phyloP scores from a whole-genome alignment of 768 basidiomycete species.

The Pisolithus marmoratus region DNA sequence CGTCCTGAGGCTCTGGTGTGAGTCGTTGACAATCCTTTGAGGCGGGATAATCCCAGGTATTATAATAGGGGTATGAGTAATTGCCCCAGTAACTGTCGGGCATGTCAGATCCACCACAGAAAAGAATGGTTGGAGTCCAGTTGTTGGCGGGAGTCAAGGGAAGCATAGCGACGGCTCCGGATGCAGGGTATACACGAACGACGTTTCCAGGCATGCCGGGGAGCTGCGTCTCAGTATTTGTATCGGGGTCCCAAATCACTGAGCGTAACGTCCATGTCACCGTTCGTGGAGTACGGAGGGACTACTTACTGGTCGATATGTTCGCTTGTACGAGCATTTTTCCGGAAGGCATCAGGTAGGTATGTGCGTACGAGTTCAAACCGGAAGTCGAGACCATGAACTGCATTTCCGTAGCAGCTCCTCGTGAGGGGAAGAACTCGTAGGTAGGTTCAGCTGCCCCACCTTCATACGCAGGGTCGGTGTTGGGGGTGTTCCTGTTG shows the following conservation, averaged over 20 bases:
- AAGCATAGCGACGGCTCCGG: slow-evolving; percentile 84
- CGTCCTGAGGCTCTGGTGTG: slow-evolving; percentile 77
- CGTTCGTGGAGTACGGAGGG: neutral
- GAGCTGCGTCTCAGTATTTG: slow-evolving; percentile 54
- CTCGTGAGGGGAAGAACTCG: slow-evolving; percentile 73
- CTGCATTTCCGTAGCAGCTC: slow-evolving; percentile 47
- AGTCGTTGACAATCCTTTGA: slow-evolving; percentile 78
- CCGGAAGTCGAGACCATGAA: slow-evolving; percentile 72
- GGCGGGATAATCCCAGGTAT: slow-evolving; percentile 69
- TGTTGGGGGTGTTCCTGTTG: slow-evolving; percentile 68
- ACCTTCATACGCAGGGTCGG: slow-evolving; percentile 55
- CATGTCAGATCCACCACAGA: slow-evolving; percentile 89
- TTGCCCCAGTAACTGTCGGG: slow-evolving; percentile 68
- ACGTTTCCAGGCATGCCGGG: slow-evolving; percentile 71
- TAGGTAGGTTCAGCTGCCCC: slow-evolving; percentile 76
- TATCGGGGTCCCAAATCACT: slow-evolving; percentile 49
- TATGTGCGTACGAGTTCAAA: slow-evolving; percentile 70
- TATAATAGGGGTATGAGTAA: slow-evolving; percentile 64
- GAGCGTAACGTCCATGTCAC: neutral
- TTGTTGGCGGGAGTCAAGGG: slow-evolving; percentile 91
- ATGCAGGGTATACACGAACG: slow-evolving; percentile 83
- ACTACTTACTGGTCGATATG: slow-evolving; percentile 29
- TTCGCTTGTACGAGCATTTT: slow-evolving; percentile 79
- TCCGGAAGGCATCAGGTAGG: slow-evolving; percentile 69
- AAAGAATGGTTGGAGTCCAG: slow-evolving; percentile 78